Conservation (phyloP, 805 yeast genomes). For the Wickerhamomyces alni region DNA sequence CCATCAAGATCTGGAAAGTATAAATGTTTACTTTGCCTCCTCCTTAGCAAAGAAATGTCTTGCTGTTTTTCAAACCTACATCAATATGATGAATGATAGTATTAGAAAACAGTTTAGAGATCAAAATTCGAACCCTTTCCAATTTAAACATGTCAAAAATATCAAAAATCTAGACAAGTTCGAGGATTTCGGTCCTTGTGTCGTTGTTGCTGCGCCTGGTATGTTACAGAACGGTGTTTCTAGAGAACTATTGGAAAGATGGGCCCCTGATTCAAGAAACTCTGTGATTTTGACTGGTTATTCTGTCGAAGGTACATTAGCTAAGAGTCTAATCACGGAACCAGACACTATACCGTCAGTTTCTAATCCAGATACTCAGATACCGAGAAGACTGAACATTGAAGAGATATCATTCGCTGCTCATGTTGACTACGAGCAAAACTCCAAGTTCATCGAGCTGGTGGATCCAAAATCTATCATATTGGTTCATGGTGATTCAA, state of each 20-base stretch:
- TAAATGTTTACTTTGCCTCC: constrained; percentile 87
- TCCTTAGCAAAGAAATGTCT: constrained; percentile 91
- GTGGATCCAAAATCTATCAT: constrained; percentile 83
- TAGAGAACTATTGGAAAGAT: constrained; percentile 81
- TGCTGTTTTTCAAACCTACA: constrained; percentile 95
- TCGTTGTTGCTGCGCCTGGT: constrained; percentile 95
- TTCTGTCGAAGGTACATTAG: constrained; percentile 98
- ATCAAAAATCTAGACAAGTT: constrained; percentile 75
- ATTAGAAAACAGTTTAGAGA: constrained; percentile 72
- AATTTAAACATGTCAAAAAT: constrained; percentile 78
- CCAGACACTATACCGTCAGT: constrained; percentile 87
- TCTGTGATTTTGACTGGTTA: constrained; percentile 89
- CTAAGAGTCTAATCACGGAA: constrained; percentile 79
- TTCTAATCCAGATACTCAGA: constrained; percentile 70
- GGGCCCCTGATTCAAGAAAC: constrained; percentile 97
- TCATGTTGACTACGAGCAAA: constrained; percentile 94
- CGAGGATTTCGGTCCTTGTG: constrained; percentile 94
- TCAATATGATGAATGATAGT: constrained; percentile 94
- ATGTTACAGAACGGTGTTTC: constrained; percentile 97
- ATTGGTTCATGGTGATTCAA: constrained; percentile 94
- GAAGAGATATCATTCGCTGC: constrained; percentile 99
- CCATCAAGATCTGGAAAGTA: constrained; percentile 74
- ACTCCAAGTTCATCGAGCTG: constrained; percentile 82
- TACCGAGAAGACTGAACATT: constrained; percentile 81
- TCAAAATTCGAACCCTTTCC: constrained; percentile 82